These are phyloP conservation scores for Septoria linicola DNA, from an alignment of 2,329 filamentous ascomycete genomes.

Conservation along the genomic window DNA sequence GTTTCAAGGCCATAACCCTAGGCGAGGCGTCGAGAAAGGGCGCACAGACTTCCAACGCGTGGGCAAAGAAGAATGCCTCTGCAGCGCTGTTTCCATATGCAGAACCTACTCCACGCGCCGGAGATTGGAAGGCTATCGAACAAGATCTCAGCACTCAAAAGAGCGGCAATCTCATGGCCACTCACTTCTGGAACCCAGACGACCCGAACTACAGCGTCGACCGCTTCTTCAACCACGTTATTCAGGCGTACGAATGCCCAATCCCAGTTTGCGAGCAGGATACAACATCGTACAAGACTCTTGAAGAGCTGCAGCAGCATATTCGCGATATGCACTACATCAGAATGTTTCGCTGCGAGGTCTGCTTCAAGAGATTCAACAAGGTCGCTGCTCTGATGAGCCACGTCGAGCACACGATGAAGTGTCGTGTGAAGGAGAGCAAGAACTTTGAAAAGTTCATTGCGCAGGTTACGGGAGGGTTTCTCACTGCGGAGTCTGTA, in stretches of 20 bases:
- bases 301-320: conserved; percentile 25
- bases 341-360: conserved; percentile 41
- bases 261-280: conserved; percentile 49
- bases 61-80: conserved; percentile 11
- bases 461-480: conserved; percentile 46
- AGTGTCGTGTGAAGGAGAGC: conserved; percentile 39
- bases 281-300: conserved; percentile 35
- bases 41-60: conserved; percentile 1
- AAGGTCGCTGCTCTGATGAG: conserved; percentile 40
- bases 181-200: conserved; percentile 22
- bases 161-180: conserved; percentile 18
- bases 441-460: conserved; percentile 39
- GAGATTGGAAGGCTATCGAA: conserved; percentile 17
- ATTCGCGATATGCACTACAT: conserved; percentile 42
- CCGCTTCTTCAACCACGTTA: conserved; percentile 48
- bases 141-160: conserved; percentile 5
- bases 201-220: conserved; percentile 47
- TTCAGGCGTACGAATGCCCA: conserved; percentile 56
- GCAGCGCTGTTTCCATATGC: conserved; percentile 19
- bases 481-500: conserved; percentile 29
- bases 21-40: background rate
- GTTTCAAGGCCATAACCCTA: background rate
- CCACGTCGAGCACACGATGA: conserved; percentile 44
- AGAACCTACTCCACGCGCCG: conserved; percentile 13
- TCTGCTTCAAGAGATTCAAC: conserved; percentile 44